A percentile compares a stretch with the other conserved stretches of the same genome.
Conservation (phyloP, 2,329 filamentous ascomycete genomes). For the Cercospora brassicicola region DNA sequence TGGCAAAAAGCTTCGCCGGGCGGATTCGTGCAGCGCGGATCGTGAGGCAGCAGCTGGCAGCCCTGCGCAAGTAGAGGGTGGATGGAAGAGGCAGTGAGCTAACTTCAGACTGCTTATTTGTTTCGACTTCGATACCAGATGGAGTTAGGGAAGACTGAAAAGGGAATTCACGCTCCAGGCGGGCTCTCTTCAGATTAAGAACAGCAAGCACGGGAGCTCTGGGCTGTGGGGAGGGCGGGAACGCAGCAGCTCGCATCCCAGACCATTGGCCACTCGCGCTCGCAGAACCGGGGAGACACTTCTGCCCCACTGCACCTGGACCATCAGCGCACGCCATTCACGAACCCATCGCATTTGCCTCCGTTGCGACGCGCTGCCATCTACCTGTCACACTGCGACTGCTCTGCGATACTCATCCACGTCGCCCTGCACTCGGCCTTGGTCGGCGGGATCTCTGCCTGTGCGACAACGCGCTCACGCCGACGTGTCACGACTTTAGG, state of each 20-base stretch:
- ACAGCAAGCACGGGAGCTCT: background rate
- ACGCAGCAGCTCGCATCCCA: background rate
- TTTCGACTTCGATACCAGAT: conserved; percentile 5
- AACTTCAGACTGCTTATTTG: conserved; percentile 2
- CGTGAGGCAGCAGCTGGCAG: background rate
- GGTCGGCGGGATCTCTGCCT: background rate
- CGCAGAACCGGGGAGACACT: background rate
- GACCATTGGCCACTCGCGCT: background rate
- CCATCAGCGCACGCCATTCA: background rate
- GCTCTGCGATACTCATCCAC: background rate
- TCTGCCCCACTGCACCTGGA: background rate
- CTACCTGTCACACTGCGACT: background rate
- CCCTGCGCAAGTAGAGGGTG: background rate
- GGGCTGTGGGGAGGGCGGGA: background rate
- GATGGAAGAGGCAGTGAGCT: background rate
- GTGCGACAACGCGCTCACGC: background rate
- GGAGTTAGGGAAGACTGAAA: conserved; percentile 4
- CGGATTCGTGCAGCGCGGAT: background rate
- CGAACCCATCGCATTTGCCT: background rate
- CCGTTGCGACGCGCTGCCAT: background rate
- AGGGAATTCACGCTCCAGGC: conserved; percentile 3
- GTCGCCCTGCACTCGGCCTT: background rate
- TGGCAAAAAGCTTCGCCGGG: background rate
- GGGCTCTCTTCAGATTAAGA: conserved; percentile 2
- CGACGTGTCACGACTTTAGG: conserved; percentile 6